Percentiles rank a stretch among this genome's conserved stretches.
Conservation (phyloP, 2,329 filamentous ascomycete species). For the Fusarium begoniae region DNA sequence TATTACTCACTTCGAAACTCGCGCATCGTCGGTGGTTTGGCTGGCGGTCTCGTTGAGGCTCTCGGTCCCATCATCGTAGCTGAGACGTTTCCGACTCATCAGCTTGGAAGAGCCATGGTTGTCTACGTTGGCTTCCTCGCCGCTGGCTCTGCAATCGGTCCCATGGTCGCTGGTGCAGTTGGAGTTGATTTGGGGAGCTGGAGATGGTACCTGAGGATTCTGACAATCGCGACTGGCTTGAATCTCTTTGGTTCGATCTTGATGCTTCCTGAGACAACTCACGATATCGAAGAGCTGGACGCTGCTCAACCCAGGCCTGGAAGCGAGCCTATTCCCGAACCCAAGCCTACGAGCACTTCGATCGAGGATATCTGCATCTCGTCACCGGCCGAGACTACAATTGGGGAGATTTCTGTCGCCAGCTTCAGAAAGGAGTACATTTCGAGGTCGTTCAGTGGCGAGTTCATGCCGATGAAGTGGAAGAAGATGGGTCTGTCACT, state of each 20-base stretch:
- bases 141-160: background rate
- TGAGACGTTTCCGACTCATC: background rate
- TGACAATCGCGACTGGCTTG: background rate
- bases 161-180: background rate
- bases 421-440: background rate
- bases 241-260: background rate
- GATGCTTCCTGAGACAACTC: conserved; percentile 6
- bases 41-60: conserved; percentile 1
- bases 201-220: conserved; percentile 11
- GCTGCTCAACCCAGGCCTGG: background rate
- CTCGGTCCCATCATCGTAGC: conserved; percentile 11
- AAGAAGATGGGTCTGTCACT: background rate
- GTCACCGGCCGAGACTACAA: background rate
- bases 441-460: background rate
- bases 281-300: background rate
- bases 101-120: background rate
- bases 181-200: background rate
- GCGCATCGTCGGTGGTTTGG: background rate
- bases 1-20: background rate
- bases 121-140: conserved; percentile 9
- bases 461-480: background rate
- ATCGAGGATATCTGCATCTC: background rate
- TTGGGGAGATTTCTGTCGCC: background rate
- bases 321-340: background rate
- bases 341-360: background rate